Evolutionary conservation across 192 early-diverging fungal genomes (phyloP).

Genomic region (Allomyces macrogynus): DNA sequence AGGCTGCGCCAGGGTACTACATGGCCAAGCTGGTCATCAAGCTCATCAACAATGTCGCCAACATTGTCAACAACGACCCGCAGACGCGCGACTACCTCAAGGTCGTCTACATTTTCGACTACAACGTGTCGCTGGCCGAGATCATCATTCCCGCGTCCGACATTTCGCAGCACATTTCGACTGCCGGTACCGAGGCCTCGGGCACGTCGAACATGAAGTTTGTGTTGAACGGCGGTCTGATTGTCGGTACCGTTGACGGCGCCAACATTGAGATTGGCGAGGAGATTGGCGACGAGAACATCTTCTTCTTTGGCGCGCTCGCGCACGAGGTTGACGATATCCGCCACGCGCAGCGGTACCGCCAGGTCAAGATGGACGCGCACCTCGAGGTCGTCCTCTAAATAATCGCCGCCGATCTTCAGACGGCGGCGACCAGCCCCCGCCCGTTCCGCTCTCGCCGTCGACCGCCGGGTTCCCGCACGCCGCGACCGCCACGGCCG

Average conservation of each 20-base stretch:
- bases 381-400: conserved; percentile 62
- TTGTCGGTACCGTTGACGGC: conserved; percentile 92
- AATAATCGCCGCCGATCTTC: conserved; percentile 58
- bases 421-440: conserved; percentile 58
- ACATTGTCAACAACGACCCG: conserved; percentile 69
- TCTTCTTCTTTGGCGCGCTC: conserved; percentile 87
- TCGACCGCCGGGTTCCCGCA: conserved; percentile 38
- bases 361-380: conserved; percentile 50
- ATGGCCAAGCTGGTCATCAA: conserved; percentile 98
- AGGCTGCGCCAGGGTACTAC: conserved; percentile 94
- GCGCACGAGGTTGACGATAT: conserved; percentile 85
- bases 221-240: conserved; percentile 93
- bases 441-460: conserved; percentile 50
- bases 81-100: conserved; percentile 65
- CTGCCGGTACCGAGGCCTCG: conserved; percentile 94
- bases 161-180: conserved; percentile 99
- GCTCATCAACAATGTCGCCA: conserved; percentile 87
- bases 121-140: conserved; percentile 94
- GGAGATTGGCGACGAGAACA: conserved; percentile 91
- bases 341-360: conserved; percentile 75
- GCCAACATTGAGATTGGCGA: conserved; percentile 98
- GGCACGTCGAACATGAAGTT: conserved; percentile 99
- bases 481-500: neutral
- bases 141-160: conserved; percentile 91
- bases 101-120: conserved; percentile 95